Percentiles rank a stretch among this genome's conserved stretches.
These are phyloP conservation scores for Lodderomyces pseudojiufengensis DNA, from an alignment of 1,139 yeast species.

Conservation along the genomic window DNA sequence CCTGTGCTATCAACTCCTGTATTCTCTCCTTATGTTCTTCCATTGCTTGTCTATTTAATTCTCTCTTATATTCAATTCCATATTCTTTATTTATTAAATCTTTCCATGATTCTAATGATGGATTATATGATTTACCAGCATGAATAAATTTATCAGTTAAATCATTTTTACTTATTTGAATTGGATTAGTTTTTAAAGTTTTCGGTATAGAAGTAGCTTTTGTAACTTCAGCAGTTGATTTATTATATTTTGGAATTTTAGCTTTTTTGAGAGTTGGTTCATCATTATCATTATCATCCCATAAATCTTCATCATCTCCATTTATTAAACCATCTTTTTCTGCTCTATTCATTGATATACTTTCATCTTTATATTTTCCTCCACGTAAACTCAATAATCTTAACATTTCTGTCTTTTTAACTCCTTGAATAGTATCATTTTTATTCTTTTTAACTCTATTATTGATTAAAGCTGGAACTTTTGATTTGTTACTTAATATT, in stretches of 20 bases:
- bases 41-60: constrained; percentile 56
- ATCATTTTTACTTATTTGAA: constrained; percentile 42
- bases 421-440: constrained; percentile 52
- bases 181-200: constrained; percentile 55
- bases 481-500: constrained; percentile 72
- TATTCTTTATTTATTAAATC: constrained; percentile 65
- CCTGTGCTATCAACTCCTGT: constrained; percentile 43
- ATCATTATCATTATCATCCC: constrained; percentile 41
- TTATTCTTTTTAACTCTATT: constrained; percentile 34
- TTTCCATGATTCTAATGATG: constrained; percentile 83
- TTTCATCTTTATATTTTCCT: constrained; percentile 63
- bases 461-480: constrained; percentile 60
- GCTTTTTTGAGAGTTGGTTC: constrained; percentile 2
- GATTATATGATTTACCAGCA: constrained; percentile 92
- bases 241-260: constrained; percentile 35
- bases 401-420: constrained; percentile 62
- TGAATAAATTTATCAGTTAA: constrained; percentile 33
- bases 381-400: constrained; percentile 79
- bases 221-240: constrained; percentile 47
- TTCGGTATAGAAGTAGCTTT: constrained; percentile 51
- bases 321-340: constrained; percentile 62
- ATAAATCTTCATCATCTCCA: constrained; percentile 56
- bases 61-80: constrained; percentile 61
- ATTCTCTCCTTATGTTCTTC: constrained; percentile 63
- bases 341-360: constrained; percentile 46